Conservation (phyloP, 169 alveolate genomes). For the Cryptosporidium andersoni region DNA sequence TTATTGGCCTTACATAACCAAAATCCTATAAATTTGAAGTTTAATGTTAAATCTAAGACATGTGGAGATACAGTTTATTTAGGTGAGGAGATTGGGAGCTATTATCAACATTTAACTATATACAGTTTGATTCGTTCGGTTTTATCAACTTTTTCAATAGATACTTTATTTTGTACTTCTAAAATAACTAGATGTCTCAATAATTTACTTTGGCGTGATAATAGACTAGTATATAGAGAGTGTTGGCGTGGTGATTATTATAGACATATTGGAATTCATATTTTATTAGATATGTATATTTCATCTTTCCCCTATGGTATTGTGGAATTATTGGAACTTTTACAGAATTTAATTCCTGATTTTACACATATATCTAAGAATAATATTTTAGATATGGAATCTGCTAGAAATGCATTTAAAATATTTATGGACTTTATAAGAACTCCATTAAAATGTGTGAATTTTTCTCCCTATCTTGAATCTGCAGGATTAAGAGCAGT, state of each 20-base stretch:
- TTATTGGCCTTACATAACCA: constrained; percentile 27
- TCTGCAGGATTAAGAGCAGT: constrained; percentile 25
- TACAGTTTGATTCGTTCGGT: constrained; percentile 38
- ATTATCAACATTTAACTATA: constrained; percentile 27
- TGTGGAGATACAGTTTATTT: not conserved
- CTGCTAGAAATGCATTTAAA: constrained; percentile 46
- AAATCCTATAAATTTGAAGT: constrained; percentile 18
- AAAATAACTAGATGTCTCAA: constrained; percentile 37
- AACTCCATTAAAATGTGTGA: constrained; percentile 17
- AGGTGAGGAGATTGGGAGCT: constrained; percentile 59
- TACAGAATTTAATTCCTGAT: constrained; percentile 51
- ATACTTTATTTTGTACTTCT: constrained; percentile 29
- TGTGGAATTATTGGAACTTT: constrained; percentile 50
- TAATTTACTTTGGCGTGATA: constrained; percentile 24
- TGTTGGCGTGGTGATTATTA: constrained; percentile 71
- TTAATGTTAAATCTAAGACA: not conserved
- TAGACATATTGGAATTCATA: constrained; percentile 62
- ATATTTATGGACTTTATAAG: constrained; percentile 35
- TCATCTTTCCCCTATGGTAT: constrained; percentile 62
- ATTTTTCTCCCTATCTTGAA: constrained; percentile 50
- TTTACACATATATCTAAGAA: constrained; percentile 26
- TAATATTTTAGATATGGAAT: constrained; percentile 8
- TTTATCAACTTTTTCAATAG: constrained; percentile 53
- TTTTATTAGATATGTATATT: constrained; percentile 32
- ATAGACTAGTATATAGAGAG: constrained; percentile 47